Base-by-base conservation (phyloP, 805 yeast species). In the Saccharomycopsis sp. region DNA sequence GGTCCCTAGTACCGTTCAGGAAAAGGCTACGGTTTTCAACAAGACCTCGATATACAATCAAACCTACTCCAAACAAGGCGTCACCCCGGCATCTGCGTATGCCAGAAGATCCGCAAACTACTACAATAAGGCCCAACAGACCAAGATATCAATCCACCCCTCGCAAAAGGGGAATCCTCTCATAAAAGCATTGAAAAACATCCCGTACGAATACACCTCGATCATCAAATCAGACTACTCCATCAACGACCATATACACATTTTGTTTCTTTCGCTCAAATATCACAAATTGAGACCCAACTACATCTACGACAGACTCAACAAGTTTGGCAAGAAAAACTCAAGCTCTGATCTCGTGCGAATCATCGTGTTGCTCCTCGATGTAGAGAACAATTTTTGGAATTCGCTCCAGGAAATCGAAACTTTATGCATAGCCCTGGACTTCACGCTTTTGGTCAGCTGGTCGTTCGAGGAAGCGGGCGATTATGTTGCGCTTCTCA, bases 261-360 rank as follows among this genome's bases (percentile, higher is more conserved):
- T 85, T 1, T 64, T 88, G 0, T 86, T 87, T 62, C 73, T 88
- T 2, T 82, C 89, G 0, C 68, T 88, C 52, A 84, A 85, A 54
- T 88, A 87, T 67, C 90, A 86, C 66, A 87, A 86, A 67, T 71
- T 88, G 46, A 86, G 84, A 62, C 90, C 91, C 0, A 92, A 87
- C 63, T 87, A 88, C 64, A 77, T 88, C 2, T 79, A 80, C 70
- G 80, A 80, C 61, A 74, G 86, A 59, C 75, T 85, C 68, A 74
- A 70, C 51, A 70, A 63, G 56, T 59, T 72, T 34, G 54, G 62
- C 4, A 46, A 24, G 2, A 53, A 29, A 2, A 50, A n/a, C 14
- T 29, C 37, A 4, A 44, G n/a, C 15, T 50, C 21, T 2, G 34
- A 21, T n/a, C 18, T 37, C 29, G 20, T 2, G 9, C 24, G 21